Evolutionary conservation across 768 basidiomycete species (phyloP), one percentile per base, ranked within the genome.

Genomic region (Lentinus brumalis): DNA sequence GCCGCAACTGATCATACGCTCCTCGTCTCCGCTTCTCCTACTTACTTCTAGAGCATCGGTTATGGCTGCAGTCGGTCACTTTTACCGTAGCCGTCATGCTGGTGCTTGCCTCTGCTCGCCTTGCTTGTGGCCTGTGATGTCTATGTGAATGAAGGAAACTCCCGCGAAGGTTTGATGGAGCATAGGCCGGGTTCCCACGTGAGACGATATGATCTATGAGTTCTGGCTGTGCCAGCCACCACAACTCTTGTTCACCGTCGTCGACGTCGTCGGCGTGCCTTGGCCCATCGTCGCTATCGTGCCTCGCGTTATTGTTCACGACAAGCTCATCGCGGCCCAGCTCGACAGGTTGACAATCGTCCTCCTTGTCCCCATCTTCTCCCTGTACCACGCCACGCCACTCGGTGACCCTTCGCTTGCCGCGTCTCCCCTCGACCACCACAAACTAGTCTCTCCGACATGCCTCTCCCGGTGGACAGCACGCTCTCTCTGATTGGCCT

Each of bases 381-480:
- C 47, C 11, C 21, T 41, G 7, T 21, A 30, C 14, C 26, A 5
- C 42, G 29, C 59, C 53, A 53, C 61, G 61, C 61, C 61, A 58
- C 57, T 54, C 53, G 26, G 14, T 16, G 35, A 5, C 31, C 38
- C 38, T 47, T 21, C 26, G 41, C n/a, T 47, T 39, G 15, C 56
- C 47, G 51, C 56, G 55, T 50, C 49, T 30, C 18, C 40, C 61
- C 39, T 50, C 18, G 7, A 35, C 35, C 35, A 35, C 29, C 50
- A 38, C 26, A 47, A 40, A 39, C 50, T 52, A 40, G 46, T 40
- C 52, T 38, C 2, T 10, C 51, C 35, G 39, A 31, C 52, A 92
- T 92, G 90, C 88, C 89, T 7, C 82, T 92, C 29, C 88, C 91
- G 0, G 67, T 72, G 42, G 76, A 79, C 66, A 75, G 77, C 1